A percentile compares a stretch with the other conserved stretches of the same genome.
Conservation (phyloP, 1,284 basidiomycete species). For the Puccinia novopanici region DNA sequence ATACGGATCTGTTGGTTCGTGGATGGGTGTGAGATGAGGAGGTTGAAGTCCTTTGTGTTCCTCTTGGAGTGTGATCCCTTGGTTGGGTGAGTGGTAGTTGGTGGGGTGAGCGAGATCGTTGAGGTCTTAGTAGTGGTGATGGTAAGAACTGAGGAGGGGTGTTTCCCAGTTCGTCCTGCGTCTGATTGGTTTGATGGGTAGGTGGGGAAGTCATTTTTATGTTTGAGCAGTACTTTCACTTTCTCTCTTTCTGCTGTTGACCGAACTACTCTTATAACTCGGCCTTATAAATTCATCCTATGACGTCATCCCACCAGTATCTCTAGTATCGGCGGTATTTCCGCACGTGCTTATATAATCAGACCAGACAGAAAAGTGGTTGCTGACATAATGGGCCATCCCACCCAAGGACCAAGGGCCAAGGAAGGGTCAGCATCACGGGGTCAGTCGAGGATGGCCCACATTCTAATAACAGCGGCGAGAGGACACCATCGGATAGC, state of each 20-base stretch:
- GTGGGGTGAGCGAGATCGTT: not conserved
- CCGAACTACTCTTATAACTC: no score
- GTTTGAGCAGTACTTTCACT: no score
- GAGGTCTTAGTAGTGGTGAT: not conserved
- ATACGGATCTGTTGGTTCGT: not conserved
- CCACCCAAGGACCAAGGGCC: no score
- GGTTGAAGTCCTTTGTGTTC: not conserved
- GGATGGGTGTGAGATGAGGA: not conserved
- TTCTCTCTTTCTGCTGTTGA: no score
- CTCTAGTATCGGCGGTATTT: no score
- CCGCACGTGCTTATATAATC: no score
- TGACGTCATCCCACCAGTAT: no score
- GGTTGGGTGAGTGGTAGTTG: not conserved
- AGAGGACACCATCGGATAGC: not conserved
- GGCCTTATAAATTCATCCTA: no score
- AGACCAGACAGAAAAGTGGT: conserved; percentile 1
- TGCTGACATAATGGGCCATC: no score
- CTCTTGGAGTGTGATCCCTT: conserved; percentile 18
- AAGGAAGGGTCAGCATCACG: no score
- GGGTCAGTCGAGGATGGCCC: conserved; percentile 3
- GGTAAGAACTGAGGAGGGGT: no score
- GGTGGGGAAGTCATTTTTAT: not conserved
- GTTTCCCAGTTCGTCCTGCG: not conserved
- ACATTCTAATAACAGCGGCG: not conserved
- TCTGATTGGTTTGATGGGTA: not conserved